Evolutionary conservation across 176 grass and related monocot genomes (phyloP).

Genomic region (Ampelocalamus luodianensis): DNA sequence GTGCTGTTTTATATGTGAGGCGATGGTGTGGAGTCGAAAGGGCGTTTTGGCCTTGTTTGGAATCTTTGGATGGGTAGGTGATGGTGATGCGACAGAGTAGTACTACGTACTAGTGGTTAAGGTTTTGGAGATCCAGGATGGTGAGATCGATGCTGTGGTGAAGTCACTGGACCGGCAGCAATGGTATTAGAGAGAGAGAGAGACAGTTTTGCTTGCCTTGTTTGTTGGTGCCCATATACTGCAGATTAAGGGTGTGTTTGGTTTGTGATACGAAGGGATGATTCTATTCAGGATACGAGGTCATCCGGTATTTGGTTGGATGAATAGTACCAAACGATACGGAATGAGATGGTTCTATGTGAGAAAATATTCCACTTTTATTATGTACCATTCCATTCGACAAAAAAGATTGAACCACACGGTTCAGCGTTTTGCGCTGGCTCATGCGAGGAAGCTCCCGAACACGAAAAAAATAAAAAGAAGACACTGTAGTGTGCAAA

Average conservation of each 20-base stretch:
- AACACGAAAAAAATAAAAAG: too few species aligned
- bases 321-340: too few species aligned
- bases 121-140: neutral
- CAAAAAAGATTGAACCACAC: too few species aligned
- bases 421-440: too few species aligned
- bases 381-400: too few species aligned
- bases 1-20: neutral
- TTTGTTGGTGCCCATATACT: neutral
- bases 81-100: slow-evolving; percentile 14
- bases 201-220: neutral
- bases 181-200: neutral
- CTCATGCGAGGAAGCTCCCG: too few species aligned
- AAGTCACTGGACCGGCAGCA: neutral
- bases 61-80: slow-evolving; percentile 1
- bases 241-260: neutral
- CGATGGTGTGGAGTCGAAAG: neutral
- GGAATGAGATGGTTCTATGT: too few species aligned
- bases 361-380: too few species aligned
- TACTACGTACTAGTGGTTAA: neutral
- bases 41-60: neutral
- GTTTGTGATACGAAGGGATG: too few species aligned
- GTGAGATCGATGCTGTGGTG: neutral
- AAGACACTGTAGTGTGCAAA: too few species aligned
- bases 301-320: too few species aligned
- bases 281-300: too few species aligned